Conservation (phyloP, 352 stramenopile genomes). For the Phytophthora parvispora region DNA sequence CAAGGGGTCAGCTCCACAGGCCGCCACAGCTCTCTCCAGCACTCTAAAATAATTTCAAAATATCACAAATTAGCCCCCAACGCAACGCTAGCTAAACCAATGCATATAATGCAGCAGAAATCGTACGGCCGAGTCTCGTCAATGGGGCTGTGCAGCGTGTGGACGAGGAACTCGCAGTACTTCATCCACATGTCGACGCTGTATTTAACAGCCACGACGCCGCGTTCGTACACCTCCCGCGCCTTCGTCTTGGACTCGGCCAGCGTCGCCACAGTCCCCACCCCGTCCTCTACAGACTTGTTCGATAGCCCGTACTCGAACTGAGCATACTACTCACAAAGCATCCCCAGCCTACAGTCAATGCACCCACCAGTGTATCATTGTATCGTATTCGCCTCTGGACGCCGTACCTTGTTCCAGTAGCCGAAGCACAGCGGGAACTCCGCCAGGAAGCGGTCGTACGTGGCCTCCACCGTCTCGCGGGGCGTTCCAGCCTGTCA, state of each 20-base stretch:
- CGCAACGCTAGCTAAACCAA: constrained; percentile 8
- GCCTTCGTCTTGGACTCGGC: constrained; percentile 60
- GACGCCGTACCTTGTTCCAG: constrained; percentile 82
- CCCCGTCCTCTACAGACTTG: constrained; percentile 48
- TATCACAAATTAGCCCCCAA: constrained; percentile 12
- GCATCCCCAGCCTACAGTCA: neutral
- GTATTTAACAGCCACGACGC: constrained; percentile 65
- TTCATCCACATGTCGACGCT: constrained; percentile 91
- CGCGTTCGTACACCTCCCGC: constrained; percentile 73
- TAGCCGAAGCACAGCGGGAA: constrained; percentile 90
- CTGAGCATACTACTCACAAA: constrained; percentile 63
- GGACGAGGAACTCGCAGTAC: constrained; percentile 84
- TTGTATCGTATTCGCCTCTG: neutral
- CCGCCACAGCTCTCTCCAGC: constrained; percentile 62
- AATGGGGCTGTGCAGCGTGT: constrained; percentile 61
- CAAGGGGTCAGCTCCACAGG: constrained; percentile 71
- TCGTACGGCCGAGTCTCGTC: constrained; percentile 74
- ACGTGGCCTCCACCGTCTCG: constrained; percentile 76
- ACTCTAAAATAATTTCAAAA: constrained; percentile 30
- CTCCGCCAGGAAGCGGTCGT: constrained; percentile 74
- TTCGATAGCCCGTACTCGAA: constrained; percentile 65
- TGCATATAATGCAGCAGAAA: neutral
- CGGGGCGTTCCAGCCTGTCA: constrained; percentile 41
- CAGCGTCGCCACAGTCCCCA: constrained; percentile 42
- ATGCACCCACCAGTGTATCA: neutral